Evolutionary conservation across 208 protist species (phyloP).

Genomic region (Crithidia thermophila): DNA sequence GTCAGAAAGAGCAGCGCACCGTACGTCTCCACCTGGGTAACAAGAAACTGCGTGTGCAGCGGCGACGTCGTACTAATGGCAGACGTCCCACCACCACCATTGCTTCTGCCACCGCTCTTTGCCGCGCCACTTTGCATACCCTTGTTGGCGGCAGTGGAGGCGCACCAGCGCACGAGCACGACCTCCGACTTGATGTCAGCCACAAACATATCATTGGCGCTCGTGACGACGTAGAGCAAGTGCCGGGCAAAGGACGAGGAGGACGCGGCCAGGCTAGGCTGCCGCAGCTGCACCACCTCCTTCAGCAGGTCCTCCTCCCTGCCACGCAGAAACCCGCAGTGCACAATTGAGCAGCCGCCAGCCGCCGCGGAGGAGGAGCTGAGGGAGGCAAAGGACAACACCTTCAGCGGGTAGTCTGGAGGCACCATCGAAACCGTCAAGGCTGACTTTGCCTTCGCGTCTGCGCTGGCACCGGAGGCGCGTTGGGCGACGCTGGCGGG

Average conservation of each 20-base stretch:
- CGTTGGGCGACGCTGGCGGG: neutral
- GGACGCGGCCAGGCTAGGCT: neutral
- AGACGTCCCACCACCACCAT: neutral
- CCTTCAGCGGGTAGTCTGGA: conserved; percentile 25
- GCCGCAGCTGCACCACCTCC: conserved; percentile 31
- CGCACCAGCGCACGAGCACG: conserved; percentile 25
- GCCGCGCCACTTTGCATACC: neutral
- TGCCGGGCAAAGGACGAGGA: conserved; percentile 19
- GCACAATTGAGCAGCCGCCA: conserved; percentile 26
- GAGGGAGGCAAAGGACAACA: conserved; percentile 22
- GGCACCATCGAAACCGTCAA: conserved; percentile 7
- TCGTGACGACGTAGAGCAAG: conserved; percentile 36
- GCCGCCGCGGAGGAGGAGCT: conserved; percentile 12
- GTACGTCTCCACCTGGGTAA: conserved; percentile 37
- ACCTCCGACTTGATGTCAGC: conserved; percentile 33
- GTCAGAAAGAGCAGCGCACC: conserved; percentile 41
- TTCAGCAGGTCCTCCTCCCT: conserved; percentile 36
- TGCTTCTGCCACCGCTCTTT: conserved; percentile 10
- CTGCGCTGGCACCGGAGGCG: neutral
- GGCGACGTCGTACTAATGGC: conserved; percentile 13
- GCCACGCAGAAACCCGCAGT: conserved; percentile 38
- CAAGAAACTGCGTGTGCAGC: conserved; percentile 17
- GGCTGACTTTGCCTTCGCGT: no score
- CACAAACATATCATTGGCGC: conserved; percentile 31
- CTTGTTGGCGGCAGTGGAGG: neutral